Evolutionary conservation across 352 stramenopile species (phyloP).

Genomic region (Globisporangium sylvaticum): DNA sequence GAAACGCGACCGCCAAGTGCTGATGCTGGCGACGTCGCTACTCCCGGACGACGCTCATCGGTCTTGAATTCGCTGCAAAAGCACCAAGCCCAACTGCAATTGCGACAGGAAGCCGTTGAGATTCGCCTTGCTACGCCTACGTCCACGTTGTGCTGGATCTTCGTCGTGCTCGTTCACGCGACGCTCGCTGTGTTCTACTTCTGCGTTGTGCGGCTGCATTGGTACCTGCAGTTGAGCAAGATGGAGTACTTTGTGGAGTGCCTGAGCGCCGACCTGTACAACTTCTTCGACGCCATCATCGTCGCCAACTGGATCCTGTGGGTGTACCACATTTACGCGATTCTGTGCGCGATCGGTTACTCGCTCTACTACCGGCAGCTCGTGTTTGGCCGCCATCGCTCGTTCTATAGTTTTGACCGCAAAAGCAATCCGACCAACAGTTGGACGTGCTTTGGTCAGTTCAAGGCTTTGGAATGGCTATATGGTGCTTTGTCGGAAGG

Average conservation of each 20-base stretch:
- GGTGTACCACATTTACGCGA: not conserved
- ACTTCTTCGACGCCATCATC: constrained; percentile 3
- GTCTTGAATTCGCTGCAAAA: not conserved
- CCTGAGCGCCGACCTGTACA: not conserved
- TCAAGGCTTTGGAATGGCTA: not conserved
- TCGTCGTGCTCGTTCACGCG: constrained; percentile 1
- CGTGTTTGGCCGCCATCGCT: not conserved
- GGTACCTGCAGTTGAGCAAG: not conserved
- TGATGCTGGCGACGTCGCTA: not conserved
- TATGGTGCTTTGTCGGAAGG: not conserved
- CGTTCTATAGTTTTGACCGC: too few relatives aligned
- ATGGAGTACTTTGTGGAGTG: not conserved
- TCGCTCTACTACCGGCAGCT: constrained; percentile 7
- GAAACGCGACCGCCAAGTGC: not conserved
- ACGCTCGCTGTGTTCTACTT: constrained; percentile 8
- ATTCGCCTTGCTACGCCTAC: not conserved
- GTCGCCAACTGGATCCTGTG: not conserved
- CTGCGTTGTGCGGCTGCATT: constrained; percentile 1
- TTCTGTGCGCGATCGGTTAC: constrained; percentile 1
- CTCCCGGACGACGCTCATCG: too few relatives aligned
- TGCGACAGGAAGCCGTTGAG: not conserved
- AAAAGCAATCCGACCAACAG: too few relatives aligned
- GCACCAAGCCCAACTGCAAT: not conserved
- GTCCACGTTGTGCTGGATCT: not conserved
- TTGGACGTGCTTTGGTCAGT: not conserved